Evolutionary conservation across 1,284 basidiomycete species (phyloP).

Genomic region (Puccinia sorghi): DNA sequence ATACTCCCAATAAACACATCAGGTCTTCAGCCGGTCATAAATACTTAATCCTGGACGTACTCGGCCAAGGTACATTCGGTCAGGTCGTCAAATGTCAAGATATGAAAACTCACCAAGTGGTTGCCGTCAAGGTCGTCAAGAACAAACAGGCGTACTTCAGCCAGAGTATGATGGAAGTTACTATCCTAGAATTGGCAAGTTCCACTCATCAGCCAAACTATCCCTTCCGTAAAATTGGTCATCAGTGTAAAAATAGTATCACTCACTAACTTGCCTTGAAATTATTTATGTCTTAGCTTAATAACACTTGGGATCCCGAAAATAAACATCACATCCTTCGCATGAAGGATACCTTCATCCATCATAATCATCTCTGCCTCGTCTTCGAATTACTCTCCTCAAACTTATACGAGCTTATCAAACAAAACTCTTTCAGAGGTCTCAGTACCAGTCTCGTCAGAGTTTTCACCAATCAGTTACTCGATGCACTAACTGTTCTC

Average conservation of each 20-base stretch:
- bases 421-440: slow-evolving; percentile 99
- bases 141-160: slow-evolving; percentile 99
- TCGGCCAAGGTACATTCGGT: slow-evolving; percentile 97
- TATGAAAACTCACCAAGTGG: slow-evolving; percentile 97
- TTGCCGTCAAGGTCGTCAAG: slow-evolving; percentile 98
- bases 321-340: slow-evolving; percentile 97
- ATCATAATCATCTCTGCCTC: slow-evolving; percentile 91
- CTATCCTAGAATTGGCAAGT: slow-evolving; percentile 86
- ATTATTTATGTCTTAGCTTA: slow-evolving; percentile 68
- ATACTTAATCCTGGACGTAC: slow-evolving; percentile 94
- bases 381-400: slow-evolving; percentile 97
- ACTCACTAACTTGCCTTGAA: not conserved
- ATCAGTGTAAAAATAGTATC: not conserved
- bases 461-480: slow-evolving; percentile 92
- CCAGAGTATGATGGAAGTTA: slow-evolving; percentile 99
- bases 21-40: slow-evolving; percentile 60
- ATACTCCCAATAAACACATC: not conserved
- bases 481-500: slow-evolving; percentile 87
- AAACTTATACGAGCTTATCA: slow-evolving; percentile 98
- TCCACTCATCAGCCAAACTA: not conserved
- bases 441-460: slow-evolving; percentile 94
- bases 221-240: not conserved
- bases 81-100: slow-evolving; percentile 99
- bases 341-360: slow-evolving; percentile 93
- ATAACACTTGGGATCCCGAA: slow-evolving; percentile 84